Base-by-base conservation (phyloP, 2,329 filamentous ascomycete species). In the Cryphonectria japonica region DNA sequence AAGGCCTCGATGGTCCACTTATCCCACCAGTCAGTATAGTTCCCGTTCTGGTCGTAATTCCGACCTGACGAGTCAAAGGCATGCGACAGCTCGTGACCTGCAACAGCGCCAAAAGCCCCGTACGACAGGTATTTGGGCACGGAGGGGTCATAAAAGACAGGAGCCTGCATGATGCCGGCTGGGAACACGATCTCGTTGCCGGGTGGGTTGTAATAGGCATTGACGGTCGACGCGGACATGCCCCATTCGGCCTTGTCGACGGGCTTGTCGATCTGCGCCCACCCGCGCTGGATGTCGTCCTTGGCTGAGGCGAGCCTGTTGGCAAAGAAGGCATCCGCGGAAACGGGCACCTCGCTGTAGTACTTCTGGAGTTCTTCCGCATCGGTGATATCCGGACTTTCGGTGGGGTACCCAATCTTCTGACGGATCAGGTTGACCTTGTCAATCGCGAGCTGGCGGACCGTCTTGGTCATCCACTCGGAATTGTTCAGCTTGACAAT, bases 111-210 rank as follows among this genome's bases (percentile, higher is more conserved):
- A 76, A 93, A 91, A 0, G 87, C 88, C n/a, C 90, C 91, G 77
- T 92, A 93, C 13, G 86, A 86, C 52, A 93, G 80, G 75, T 92
- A 93, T 34, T 86, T 81, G 0, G 91, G 91, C 0, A 91, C 84
- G 6, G 85, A 81, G 14, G 87, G 85, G 71, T 91, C 87, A 13
- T 73, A 73, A 76, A 92, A 93, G 1, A 90, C 82, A 0, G 91
- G 90, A 3, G 87, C 86, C 77, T 93, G 91, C 86, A 92, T 89
- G 70, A 92, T 91, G 0, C 89, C 91, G 0, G 90, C 89, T 0
- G 89, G 89, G 77, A 93, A 91, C 3, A 89, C 87, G 62, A 93
- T 92, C 75, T 90, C 87, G 75, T 93, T 92, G n/a, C 86, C 85
- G 0, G 85, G 83, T 39, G 86, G 86, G 73, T 88, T 87, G 78